Conservation (phyloP, 176 grass and related monocot species). For the Themeda triandra region DNA sequence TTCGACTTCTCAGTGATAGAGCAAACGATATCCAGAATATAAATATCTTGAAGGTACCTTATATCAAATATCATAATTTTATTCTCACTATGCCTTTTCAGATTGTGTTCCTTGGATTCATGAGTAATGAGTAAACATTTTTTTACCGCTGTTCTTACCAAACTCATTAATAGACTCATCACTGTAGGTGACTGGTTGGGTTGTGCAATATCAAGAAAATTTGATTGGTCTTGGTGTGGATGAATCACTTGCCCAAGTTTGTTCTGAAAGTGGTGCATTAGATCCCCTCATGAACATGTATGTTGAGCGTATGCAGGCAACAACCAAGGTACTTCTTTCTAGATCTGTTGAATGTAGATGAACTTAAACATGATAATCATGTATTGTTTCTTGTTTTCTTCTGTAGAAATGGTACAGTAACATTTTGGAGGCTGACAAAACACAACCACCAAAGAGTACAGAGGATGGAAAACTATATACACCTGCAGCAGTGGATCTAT, state of each 20-base stretch:
- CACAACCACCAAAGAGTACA: conserved; percentile 82
- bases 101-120: conserved; percentile 19
- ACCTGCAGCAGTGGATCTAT: conserved; percentile 95
- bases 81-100: conserved; percentile 2
- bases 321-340: conserved; percentile 79
- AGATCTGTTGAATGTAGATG: conserved; percentile 24
- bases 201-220: conserved; percentile 98
- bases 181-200: conserved; percentile 95
- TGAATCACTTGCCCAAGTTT: conserved; percentile 98
- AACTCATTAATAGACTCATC: conserved; percentile 24
- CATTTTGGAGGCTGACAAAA: conserved; percentile 97
- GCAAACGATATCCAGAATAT: conserved; percentile 94
- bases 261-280: conserved; percentile 98
- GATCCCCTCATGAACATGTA: conserved; percentile 99
- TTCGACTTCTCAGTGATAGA: conserved; percentile 95
- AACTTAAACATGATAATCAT: conserved; percentile 27
- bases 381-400: conserved; percentile 25
- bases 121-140: background rate
- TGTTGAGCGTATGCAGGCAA: conserved; percentile 93
- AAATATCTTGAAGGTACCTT: conserved; percentile 88
- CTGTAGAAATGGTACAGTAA: conserved; percentile 99
- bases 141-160: conserved; percentile 28
- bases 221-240: conserved; percentile 94
- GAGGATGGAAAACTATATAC: conserved; percentile 93
- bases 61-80: conserved; percentile 6